Evolutionary conservation across 106 monocot species (phyloP), one percentile per base, ranked within the genome.

Genomic region (Acanthochlamys bracteata): DNA sequence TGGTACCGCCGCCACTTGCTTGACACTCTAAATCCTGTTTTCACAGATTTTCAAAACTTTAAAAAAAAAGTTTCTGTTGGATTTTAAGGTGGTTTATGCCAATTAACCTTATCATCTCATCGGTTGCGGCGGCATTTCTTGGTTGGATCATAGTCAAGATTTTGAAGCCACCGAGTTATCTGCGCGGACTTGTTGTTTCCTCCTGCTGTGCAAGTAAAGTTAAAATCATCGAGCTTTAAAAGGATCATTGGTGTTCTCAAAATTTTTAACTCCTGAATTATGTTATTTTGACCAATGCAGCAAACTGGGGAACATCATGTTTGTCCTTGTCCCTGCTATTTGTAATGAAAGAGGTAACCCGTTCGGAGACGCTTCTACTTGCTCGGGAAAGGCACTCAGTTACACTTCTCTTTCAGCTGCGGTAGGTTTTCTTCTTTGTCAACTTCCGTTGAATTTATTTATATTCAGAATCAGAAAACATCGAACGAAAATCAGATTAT

Each of bases 1-100:
- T 89, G 84, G 89, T 89, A 69, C 3, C 10, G 49, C 49, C 10
- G 17, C 4, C 12, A 2, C 2, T 10, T 10, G 33, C 49, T 17
- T 12, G 49, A n/a, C n/a, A n/a, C n/a, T n/a, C n/a, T n/a, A n/a
- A n/a, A n/a, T n/a, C 49, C 2, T 49, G 9, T 49, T 49, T 33
- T 49, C 49, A 49, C 17, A 17, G 2, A 14, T 14, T 17, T 49
- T 49, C 12, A 9, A 12, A 49, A 14, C 3, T 20, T 55, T 55
- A n/a, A n/a, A n/a, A n/a, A n/a, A n/a, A n/a, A n/a, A n/a, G 11
- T 20, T 55, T 55, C 55, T 55, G 20, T n/a, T 21, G n/a, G 15
- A 21, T 20, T 4, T 27, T 46, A 25, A 92, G 92, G 92, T 92
- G 92, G 86, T 92, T 87, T 70, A 92, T 92, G 92, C 83, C 81